Evolutionary conservation across 2,329 filamentous ascomycete species (phyloP).

Genomic region (Aureobasidium uvarum): DNA sequence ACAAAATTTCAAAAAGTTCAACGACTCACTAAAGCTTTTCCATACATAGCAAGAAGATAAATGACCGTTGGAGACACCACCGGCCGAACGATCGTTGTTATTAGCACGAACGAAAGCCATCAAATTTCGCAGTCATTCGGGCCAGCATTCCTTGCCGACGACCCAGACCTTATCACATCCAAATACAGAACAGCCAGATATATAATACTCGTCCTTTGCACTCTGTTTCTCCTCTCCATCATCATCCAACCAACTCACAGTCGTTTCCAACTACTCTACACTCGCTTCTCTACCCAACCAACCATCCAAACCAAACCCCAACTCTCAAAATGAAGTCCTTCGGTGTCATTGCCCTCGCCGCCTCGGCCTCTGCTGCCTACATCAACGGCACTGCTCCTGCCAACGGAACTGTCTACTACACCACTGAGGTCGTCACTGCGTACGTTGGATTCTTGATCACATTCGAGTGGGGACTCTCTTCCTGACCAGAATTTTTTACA

Average conservation of each 20-base stretch:
- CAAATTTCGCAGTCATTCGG: slow-evolving; percentile 15
- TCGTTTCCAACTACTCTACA: slow-evolving; percentile 15
- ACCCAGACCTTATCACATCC: not conserved
- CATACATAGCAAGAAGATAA: slow-evolving; percentile 5
- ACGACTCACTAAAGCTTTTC: slow-evolving; percentile 22
- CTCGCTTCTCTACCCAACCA: slow-evolving; percentile 12
- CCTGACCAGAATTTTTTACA: not conserved
- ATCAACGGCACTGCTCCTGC: slow-evolving; percentile 12
- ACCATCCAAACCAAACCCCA: not conserved
- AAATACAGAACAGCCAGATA: not conserved
- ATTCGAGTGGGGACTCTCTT: not conserved
- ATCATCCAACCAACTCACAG: slow-evolving; percentile 23
- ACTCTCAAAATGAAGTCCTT: slow-evolving; percentile 27
- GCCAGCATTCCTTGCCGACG: slow-evolving; percentile 20
- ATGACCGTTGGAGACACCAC: slow-evolving; percentile 10
- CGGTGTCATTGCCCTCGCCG: slow-evolving; percentile 18
- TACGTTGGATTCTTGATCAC: not conserved
- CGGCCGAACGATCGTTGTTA: slow-evolving; percentile 14
- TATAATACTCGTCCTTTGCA: slow-evolving; percentile 14
- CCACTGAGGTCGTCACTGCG: slow-evolving; percentile 25
- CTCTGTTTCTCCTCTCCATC: not conserved
- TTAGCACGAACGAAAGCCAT: slow-evolving; percentile 9
- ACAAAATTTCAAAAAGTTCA: slow-evolving; percentile 2
- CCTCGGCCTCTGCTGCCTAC: slow-evolving; percentile 22
- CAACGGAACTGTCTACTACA: slow-evolving; percentile 10